Percentiles rank a stretch among this genome's conserved stretches.
phyloP scores from a whole-genome alignment of 345 rosid genomes.

The Orychophragmus violaceus region DNA sequence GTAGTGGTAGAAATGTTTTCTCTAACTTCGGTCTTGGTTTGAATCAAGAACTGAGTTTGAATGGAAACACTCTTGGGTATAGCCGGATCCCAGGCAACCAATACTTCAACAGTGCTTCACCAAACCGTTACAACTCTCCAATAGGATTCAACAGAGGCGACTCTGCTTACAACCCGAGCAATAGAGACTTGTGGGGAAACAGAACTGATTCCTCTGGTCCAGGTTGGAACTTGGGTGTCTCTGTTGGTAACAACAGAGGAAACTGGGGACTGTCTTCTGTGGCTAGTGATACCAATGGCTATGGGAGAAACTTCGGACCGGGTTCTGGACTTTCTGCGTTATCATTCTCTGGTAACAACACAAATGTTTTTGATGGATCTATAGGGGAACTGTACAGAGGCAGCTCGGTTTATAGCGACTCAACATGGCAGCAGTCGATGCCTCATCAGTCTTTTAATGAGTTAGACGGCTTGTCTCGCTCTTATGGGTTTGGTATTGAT shows the following conservation, averaged over 20 bases:
- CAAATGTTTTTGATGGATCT: conserved; percentile 52
- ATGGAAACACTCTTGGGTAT: conserved; percentile 42
- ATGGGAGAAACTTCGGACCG: conserved; percentile 45
- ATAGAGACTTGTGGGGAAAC: conserved; percentile 77
- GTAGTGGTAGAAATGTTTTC: conserved; percentile 54
- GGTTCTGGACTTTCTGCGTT: conserved; percentile 34
- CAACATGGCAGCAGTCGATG: conserved; percentile 43
- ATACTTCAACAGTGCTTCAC: conserved; percentile 41
- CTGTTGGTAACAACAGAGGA: conserved; percentile 55
- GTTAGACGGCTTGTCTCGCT: conserved; percentile 45
- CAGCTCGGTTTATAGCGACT: conserved; percentile 59
- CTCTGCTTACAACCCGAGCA: conserved; percentile 41
- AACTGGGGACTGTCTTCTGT: conserved; percentile 51
- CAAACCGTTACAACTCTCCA: conserved; percentile 63
- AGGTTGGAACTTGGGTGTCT: conserved; percentile 50
- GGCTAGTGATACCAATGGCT: conserved; percentile 34
- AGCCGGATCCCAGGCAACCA: conserved; percentile 48
- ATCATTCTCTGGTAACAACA: conserved; percentile 28
- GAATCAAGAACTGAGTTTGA: conserved; percentile 65
- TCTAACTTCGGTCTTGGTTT: conserved; percentile 61
- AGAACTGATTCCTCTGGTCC: conserved; percentile 48
- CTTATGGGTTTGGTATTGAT: conserved; percentile 58
- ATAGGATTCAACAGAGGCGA: conserved; percentile 56
- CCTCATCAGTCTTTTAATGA: conserved; percentile 44
- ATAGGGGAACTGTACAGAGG: conserved; percentile 54